These are phyloP conservation scores for Wickerhamiella infanticola DNA, from an alignment of 1,139 yeast genomes.

Conservation along the genomic window DNA sequence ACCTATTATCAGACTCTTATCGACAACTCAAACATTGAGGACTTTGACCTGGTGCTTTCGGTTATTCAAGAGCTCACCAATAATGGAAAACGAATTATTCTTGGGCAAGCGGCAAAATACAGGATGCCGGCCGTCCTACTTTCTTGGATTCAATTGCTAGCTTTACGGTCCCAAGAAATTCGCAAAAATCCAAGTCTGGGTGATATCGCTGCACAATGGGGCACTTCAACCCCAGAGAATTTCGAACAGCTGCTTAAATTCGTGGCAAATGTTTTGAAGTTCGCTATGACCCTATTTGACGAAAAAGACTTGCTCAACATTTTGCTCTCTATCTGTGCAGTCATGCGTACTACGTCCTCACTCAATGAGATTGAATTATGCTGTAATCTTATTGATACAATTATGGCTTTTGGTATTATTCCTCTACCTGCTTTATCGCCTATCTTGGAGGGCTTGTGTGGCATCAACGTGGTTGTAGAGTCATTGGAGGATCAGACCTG, in stretches of 20 bases:
- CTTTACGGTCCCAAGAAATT: slow-evolving; percentile 20
- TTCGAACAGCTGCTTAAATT: slow-evolving; percentile 27
- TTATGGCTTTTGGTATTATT: slow-evolving; percentile 34
- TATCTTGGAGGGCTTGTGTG: slow-evolving; percentile 35
- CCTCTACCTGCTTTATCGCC: slow-evolving; percentile 30
- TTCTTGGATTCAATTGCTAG: slow-evolving; percentile 24
- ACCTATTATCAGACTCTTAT: slow-evolving; percentile 48
- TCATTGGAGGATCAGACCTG: slow-evolving; percentile 29
- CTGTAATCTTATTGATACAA: slow-evolving; percentile 33
- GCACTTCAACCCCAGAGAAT: slow-evolving; percentile 20
- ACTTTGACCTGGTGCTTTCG: slow-evolving; percentile 39
- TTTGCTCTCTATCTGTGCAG: slow-evolving; percentile 26
- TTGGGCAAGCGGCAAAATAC: slow-evolving; percentile 34
- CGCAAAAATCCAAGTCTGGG: slow-evolving; percentile 17
- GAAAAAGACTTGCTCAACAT: slow-evolving; percentile 27
- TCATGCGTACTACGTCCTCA: slow-evolving; percentile 33
- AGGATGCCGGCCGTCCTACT: slow-evolving; percentile 32
- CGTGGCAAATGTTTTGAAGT: slow-evolving; percentile 33
- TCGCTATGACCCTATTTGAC: slow-evolving; percentile 33
- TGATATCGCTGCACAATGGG: slow-evolving; percentile 21
- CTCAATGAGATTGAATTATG: slow-evolving; percentile 29
- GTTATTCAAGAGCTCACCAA: slow-evolving; percentile 41
- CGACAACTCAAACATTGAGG: slow-evolving; percentile 34
- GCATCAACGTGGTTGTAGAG: slow-evolving; percentile 29
- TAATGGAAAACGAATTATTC: slow-evolving; percentile 46